Evolutionary conservation across 352 stramenopile genomes (phyloP), one percentile per base, ranked within the genome.

Genomic region (Phytophthora pisi): DNA sequence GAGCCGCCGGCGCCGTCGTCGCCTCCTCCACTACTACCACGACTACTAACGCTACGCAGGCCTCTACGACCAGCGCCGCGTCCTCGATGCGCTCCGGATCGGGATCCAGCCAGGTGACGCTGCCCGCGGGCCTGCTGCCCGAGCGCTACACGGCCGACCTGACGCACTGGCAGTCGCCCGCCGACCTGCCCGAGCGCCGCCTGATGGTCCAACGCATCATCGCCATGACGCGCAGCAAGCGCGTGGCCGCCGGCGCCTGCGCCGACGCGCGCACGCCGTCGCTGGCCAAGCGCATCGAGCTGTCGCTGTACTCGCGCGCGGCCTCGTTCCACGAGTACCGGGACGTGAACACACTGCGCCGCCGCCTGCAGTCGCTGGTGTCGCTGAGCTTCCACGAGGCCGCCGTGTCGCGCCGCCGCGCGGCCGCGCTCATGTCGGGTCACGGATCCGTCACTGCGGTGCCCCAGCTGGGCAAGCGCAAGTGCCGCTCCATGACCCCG

Each of bases 171-270:
- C 88, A 95, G 76, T 92, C 85, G n/a, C 83, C 85, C 8, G 83
- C 79, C 0, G 88, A 95, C 66, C 71, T 95, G 2, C 88, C 88
- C 0, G 88, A 95, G 61, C 85, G 88, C 0, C 69, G 88, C 0
- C 74, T 95, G 2, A 93, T 95, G 88, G 88, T 95, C 6, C 88
- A 95, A 68, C 84, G 88, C 30, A 95, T 95, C 69, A 95, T 95
- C 62, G 85, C 85, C 34, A 93, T 95, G 85, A 95, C 88, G 3
- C 77, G 82, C 49, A 88, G 78, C 64, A 91, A 91, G 65, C 89
- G 68, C 38, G 70, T 57, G 26, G 71, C 72, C 8, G 70, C 70
- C 3, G 10, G 72, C 4, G 11, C 64, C 2, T 71, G 78, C 26
- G 74, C 70, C 23, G 79, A 83, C 43, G 76, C 91, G 51, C 79